Base-by-base conservation (phyloP, 2,329 filamentous ascomycete species). In the Talaromyces sp. region DNA sequence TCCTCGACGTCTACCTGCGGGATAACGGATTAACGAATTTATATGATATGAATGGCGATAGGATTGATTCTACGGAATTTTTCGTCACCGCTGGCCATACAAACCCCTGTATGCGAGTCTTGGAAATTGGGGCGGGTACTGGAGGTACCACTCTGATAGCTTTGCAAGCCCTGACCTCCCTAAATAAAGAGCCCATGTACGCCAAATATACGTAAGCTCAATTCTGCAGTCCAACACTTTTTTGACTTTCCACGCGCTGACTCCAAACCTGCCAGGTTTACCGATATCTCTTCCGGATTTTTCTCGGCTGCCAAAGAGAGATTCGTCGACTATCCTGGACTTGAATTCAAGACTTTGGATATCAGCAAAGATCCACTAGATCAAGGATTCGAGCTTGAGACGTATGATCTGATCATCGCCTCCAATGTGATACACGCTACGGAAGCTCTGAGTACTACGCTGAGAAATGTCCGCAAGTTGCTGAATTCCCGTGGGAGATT, bases 321-420 rank as follows among this genome's bases (percentile, higher is more conserved):
- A 1, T 77, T 80, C 45, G 61, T 67, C 0, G 63, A 63, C 3
- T 69, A 70, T 45, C 60, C 58, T 1, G 64, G 70, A 6, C 66
- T 73, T 13, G 59, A 68, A 5, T 72, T 63, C 62, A 60, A 57
- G 11, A 62, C 58, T 9, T 61, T 73, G 14, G 72, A 73, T 57
- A 69, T 71, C 19, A 39, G 63, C 8, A 58, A 62, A 45, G 67
- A 70, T 43, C 69, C 69, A 13, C n/a, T 35, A 10, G 54, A 52
- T 31, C 71, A 73, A 56, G 71, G 71, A 4, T 72, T 70, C 57
- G 66, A 71, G 35, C 43, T 31, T 6, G 61, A 54, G 3, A 60
- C 59, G 2, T 73, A 72, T 62, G 72, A 73, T 52, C 33, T 73
- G 13, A 67, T 73, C 22, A 52, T 72, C 13, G 72, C 71, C 16